These are phyloP conservation scores for Aulographum hederae DNA, from an alignment of 2,329 filamentous ascomycete species.

Conservation along the genomic window DNA sequence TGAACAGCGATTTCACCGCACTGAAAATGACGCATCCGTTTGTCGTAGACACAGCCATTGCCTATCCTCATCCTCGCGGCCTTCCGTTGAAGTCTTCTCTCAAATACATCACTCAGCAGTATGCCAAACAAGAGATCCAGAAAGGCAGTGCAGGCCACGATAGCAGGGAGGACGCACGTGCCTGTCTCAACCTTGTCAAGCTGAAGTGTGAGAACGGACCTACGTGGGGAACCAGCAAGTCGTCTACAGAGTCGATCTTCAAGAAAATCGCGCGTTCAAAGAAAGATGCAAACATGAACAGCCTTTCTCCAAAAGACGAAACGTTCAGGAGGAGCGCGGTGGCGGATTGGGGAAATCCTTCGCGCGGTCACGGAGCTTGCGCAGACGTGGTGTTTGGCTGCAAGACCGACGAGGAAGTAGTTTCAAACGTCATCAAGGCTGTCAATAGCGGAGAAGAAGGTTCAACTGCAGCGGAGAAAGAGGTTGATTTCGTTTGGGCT, in stretches of 20 bases:
- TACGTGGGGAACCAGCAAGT: slow-evolving; percentile 64
- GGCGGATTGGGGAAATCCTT: slow-evolving; percentile 78
- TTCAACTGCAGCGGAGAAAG: slow-evolving; percentile 15
- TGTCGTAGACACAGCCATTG: slow-evolving; percentile 76
- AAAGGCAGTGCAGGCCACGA: slow-evolving; percentile 67
- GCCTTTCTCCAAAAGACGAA: slow-evolving; percentile 16
- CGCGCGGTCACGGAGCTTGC: slow-evolving; percentile 37
- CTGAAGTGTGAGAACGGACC: slow-evolving; percentile 91
- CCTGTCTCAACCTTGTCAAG: slow-evolving; percentile 83
- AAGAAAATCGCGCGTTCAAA: slow-evolving; percentile 47
- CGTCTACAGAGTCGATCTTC: slow-evolving; percentile 75
- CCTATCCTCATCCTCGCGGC: slow-evolving; percentile 81
- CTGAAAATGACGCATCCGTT: slow-evolving; percentile 79
- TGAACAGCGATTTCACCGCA: slow-evolving; percentile 70
- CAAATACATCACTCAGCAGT: slow-evolving; percentile 77
- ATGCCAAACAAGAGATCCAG: slow-evolving; percentile 74
- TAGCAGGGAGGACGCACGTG: slow-evolving; percentile 79
- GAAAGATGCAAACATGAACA: slow-evolving; percentile 21
- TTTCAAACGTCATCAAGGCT: slow-evolving; percentile 33
- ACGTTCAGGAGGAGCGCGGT: slow-evolving; percentile 51
- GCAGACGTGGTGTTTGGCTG: slow-evolving; percentile 39
- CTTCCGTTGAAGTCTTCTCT: slow-evolving; percentile 79
- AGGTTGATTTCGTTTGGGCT: slow-evolving; percentile 45
- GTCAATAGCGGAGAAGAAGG: slow-evolving; percentile 23
- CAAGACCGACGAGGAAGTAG: slow-evolving; percentile 37